Percentiles rank a stretch among this genome's conserved stretches.
Conservation (phyloP, 352 stramenopile species). For the Paralagenidium karlingii region DNA sequence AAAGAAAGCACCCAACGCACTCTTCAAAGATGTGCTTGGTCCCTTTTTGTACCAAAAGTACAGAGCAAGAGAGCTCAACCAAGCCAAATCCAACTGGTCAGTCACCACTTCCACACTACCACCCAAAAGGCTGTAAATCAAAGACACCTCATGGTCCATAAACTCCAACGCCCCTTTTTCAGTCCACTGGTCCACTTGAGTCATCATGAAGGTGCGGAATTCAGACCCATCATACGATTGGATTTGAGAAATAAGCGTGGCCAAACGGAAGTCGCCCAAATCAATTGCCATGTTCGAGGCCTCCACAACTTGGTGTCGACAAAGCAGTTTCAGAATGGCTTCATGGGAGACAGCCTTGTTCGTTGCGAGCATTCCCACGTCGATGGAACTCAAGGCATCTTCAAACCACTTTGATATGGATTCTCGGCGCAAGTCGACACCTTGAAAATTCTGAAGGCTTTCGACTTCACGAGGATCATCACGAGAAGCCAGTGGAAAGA, state of each 20-base stretch:
- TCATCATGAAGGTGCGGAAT: conserved; percentile 37
- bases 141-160: conserved; percentile 41
- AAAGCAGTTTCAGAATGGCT: conserved; percentile 11
- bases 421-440: conserved; percentile 51
- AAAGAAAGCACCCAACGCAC: conserved; percentile 21
- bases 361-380: neutral
- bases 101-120: conserved; percentile 47
- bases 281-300: conserved; percentile 45
- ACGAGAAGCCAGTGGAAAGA: conserved; percentile 31
- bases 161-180: conserved; percentile 29
- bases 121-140: conserved; percentile 53
- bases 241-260: conserved; percentile 51
- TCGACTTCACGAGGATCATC: conserved; percentile 50
- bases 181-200: conserved; percentile 45
- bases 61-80: conserved; percentile 42
- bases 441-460: conserved; percentile 51
- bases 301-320: conserved; percentile 32
- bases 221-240: conserved; percentile 29
- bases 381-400: conserved; percentile 16
- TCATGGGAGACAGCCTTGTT: neutral
- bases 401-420: conserved; percentile 73
- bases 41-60: conserved; percentile 63
- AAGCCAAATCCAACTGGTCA: conserved; percentile 26
- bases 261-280: conserved; percentile 43
- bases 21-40: conserved; percentile 27